Evolutionary conservation across 2,329 filamentous ascomycete genomes (phyloP), one percentile per base, ranked within the genome.

Genomic region (Neurospora sp.): DNA sequence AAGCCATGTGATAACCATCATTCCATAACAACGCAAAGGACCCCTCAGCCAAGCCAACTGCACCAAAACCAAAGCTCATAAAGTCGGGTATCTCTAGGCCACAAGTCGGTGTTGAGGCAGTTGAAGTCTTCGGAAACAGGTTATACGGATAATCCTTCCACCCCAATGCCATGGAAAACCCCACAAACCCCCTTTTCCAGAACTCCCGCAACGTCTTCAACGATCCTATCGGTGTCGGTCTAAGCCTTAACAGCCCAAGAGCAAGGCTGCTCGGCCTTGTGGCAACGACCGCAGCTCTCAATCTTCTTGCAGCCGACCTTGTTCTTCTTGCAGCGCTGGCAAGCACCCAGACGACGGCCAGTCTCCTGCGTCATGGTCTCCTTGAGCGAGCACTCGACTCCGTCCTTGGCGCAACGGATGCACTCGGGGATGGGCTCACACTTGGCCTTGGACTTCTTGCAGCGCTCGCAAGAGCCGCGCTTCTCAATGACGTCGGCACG

Each of bases 391-490:
- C 71, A 72, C 1, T 58, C 69, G 1, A 58, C 58, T 10, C 68
- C 68, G 4, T 68, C 66, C 40, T 40, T 38, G 40, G 40, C 7
- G 58, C 71, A 72, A 36, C 58, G 39, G 66, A 43, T 68, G 19
- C 71, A 72, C 1, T 66, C 52, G 7, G 52, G 4, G 3, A 69
- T 19, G 6, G 52, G 46, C 15, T 68, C 68, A 28, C 71, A 72
- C 38, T 58, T 40, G 11, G 66, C 42, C 66, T 72, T 72, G 33
- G 46, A 33, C 42, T 62, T 58, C 6, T 52, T 66, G 69, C 71
- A 72, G 52, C 15, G 8, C 4, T 17, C 7, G 68, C 71, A 72
- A 28, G 71, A n/a, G 33, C 38, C n/a, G 36, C 68, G 38, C 38
- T 68, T 39, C 52, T 62, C 17, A n/a, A 62, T 23, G 3, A 43